Conservation (phyloP, 2,329 filamentous ascomycete species). For the Botrytis cinerea region DNA sequence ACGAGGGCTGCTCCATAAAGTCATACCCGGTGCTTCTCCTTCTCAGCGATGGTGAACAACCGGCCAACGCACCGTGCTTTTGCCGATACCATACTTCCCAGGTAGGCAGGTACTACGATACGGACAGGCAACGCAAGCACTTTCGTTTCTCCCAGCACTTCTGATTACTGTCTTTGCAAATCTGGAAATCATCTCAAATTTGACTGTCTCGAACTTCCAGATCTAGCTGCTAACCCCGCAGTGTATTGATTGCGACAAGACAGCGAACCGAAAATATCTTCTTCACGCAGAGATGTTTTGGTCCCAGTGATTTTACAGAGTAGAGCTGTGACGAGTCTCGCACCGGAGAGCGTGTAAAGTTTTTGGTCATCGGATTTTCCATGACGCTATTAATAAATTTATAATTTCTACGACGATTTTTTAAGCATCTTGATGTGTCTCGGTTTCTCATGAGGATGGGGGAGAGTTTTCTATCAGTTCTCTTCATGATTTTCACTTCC, state of each 20-base stretch:
- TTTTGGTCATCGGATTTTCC: not conserved
- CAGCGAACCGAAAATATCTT: not conserved
- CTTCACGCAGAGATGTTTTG: not conserved
- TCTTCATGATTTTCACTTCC: not conserved
- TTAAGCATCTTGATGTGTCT: not conserved
- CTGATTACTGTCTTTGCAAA: not conserved
- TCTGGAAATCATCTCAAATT: slow-evolving; percentile 1
- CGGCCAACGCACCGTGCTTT: slow-evolving; percentile 9
- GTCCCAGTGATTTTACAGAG: not conserved
- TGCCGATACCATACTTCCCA: not conserved
- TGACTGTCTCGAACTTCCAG: slow-evolving; percentile 17
- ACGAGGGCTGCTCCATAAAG: not conserved
- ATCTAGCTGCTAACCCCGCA: not conserved
- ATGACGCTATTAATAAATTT: not conserved
- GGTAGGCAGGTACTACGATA: not conserved
- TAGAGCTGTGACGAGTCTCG: not conserved
- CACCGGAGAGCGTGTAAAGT: not conserved
- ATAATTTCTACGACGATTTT: not conserved
- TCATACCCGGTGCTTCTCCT: not conserved
- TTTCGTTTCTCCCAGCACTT: not conserved
- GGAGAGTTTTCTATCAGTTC: not conserved
- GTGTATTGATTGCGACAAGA: slow-evolving; percentile 2
- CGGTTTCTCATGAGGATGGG: not conserved
- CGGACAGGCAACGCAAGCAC: not conserved
- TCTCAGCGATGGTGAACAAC: not conserved